phyloP scores from a whole-genome alignment of 331 rosid genomes.

The Pyracantha coccinea region DNA sequence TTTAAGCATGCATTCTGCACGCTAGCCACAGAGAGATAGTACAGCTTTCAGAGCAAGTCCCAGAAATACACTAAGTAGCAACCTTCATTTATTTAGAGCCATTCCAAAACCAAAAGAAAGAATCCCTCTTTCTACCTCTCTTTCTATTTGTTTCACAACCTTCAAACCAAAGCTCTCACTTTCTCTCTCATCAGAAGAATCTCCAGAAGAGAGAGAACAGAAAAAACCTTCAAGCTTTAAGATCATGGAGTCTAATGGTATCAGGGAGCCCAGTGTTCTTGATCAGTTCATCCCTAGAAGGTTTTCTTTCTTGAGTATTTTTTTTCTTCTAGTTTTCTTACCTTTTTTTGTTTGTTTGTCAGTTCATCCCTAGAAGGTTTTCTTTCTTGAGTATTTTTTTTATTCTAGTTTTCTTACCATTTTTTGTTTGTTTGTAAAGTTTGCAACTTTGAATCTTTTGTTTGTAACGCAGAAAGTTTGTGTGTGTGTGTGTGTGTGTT shows the following conservation, averaged over 20 bases:
- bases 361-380: conserved; percentile 46
- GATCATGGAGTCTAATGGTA: background rate
- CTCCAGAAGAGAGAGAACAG: no score
- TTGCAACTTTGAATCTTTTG: background rate
- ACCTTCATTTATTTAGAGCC: no score
- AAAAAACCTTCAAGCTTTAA: background rate
- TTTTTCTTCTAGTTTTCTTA: background rate
- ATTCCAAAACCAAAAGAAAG: no score
- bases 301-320: conserved; percentile 4
- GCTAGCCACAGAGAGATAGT: no score
- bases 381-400: background rate
- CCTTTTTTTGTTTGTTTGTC: background rate
- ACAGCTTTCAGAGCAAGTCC: no score
- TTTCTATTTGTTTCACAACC: no score
- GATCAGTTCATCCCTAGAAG: conserved; percentile 40
- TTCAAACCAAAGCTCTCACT: no score
- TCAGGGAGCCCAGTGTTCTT: background rate
- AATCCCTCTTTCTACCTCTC: no score
- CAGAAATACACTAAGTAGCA: no score
- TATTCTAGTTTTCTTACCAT: background rate
- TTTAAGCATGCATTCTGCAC: background rate
- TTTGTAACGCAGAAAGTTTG: background rate
- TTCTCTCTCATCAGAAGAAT: no score
- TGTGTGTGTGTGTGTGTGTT: background rate
- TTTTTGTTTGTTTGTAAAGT: background rate